Evolutionary conservation across 495 filamentous ascomycete species (phyloP).

Genomic region (Tuber magnatum): DNA sequence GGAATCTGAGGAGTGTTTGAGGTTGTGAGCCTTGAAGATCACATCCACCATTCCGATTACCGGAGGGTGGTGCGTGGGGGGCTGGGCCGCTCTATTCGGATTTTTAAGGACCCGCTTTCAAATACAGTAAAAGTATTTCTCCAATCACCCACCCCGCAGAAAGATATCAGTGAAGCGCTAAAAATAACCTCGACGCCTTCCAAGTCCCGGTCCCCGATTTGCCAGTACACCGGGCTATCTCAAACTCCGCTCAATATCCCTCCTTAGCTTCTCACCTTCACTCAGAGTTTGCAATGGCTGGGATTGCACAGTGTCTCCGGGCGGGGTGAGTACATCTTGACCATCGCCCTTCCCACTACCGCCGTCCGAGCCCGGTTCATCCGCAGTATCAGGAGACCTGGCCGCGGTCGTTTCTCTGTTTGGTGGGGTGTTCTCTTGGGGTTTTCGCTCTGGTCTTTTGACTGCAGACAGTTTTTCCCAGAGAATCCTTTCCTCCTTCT

Average conservation of each 20-base stretch:
- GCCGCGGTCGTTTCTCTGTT: neutral
- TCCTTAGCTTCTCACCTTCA: constrained; percentile 28
- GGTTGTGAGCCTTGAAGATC: neutral
- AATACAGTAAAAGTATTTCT: neutral
- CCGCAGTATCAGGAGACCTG: neutral
- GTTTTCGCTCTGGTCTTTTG: neutral
- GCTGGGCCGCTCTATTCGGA: neutral
- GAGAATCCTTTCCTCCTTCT: neutral
- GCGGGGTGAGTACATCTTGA: neutral
- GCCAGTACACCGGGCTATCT: constrained; percentile 2
- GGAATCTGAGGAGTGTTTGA: neutral
- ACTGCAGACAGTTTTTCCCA: neutral
- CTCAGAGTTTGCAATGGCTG: neutral
- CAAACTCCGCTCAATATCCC: constrained; percentile 32
- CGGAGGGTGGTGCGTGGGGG: neutral
- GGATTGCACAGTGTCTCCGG: neutral
- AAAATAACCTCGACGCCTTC: constrained; percentile 9
- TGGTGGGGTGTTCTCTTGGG: neutral
- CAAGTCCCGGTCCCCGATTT: neutral
- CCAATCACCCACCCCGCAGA: neutral
- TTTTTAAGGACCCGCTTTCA: neutral
- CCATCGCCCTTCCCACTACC: neutral
- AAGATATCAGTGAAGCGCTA: neutral
- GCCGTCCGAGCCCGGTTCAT: neutral
- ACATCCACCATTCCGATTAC: neutral